phyloP scores from a whole-genome alignment of 305 asterid species.

The Fraxinus albicans region DNA sequence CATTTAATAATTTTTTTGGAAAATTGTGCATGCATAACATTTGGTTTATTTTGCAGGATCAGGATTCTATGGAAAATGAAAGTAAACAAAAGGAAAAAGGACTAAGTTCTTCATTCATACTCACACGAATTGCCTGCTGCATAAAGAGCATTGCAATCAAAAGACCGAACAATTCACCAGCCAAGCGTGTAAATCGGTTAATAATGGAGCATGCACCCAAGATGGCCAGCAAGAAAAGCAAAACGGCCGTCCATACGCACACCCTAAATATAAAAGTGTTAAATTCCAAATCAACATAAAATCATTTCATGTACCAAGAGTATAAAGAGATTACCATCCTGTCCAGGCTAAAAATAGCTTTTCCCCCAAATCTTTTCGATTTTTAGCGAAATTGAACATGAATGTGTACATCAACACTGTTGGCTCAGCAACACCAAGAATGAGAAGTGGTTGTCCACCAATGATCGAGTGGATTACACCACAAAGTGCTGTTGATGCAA shows the following conservation, averaged over 20 bases:
- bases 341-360: slow-evolving; percentile 84
- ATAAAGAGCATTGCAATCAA: slow-evolving; percentile 94
- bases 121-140: slow-evolving; percentile 96
- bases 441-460: slow-evolving; percentile 94
- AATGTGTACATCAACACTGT: slow-evolving; percentile 95
- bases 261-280: slow-evolving; percentile 55
- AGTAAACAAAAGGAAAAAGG: too few relatives aligned
- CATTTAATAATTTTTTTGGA: not conserved
- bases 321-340: slow-evolving; percentile 61
- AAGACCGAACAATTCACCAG: slow-evolving; percentile 95
- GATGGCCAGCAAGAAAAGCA: slow-evolving; percentile 87
- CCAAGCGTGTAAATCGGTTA: slow-evolving; percentile 86
- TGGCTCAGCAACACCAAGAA: slow-evolving; percentile 98
- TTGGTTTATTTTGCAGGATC: not conserved
- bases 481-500: slow-evolving; percentile 90
- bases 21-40: not conserved
- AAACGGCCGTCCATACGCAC: slow-evolving; percentile 86
- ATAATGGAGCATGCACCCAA: slow-evolving; percentile 95
- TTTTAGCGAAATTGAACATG: slow-evolving; percentile 85
- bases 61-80: too few relatives aligned
- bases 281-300: slow-evolving; percentile 22
- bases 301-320: slow-evolving; percentile 11
- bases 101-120: not conserved
- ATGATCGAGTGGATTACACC: slow-evolving; percentile 83
- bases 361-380: slow-evolving; percentile 76